Base-by-base conservation (phyloP, 2,329 filamentous ascomycete species). In the Aureobasidium mangrovei region DNA sequence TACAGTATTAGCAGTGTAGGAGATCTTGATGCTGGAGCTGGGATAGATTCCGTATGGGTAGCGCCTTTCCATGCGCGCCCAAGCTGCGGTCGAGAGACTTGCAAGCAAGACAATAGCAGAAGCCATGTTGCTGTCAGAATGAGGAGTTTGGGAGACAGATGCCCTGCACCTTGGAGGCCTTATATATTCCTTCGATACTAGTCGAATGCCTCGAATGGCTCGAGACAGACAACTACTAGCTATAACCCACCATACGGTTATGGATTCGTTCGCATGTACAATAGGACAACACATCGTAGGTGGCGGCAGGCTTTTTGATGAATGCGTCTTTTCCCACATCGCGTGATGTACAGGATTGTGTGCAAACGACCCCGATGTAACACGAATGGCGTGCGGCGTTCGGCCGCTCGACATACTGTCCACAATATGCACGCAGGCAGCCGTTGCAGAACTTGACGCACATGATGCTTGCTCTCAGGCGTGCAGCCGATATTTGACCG, bases 1-100 rank as follows among this genome's bases (percentile, higher is more conserved):
- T 4, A 51, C 47, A 6, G 38, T 18, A 18, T 18, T 18, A 18
- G 18, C 38, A 27, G 26, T 41, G 26, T 28, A 9, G n/a, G 31
- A 51, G 28, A 36, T 4, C 8, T 36, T 51, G 7, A 33, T 28
- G 38, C 47, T 51, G 9, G 38, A 24, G 7, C 47, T 32, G 8
- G 36, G 47, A n/a, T 51, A 51, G n/a, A 51, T 35, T 1, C 47
- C 47, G 24, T 51, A 51, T 7, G 38, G 38, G n/a, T 51, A 29
- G 38, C 38, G 47, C 7, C 38, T 51, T 6, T 38, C 38, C 3
- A 51, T 10, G 9, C 42, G 47, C 8, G 47, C 47, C 27, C 9
- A 18, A 9, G 38, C 29, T 27, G 38, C 47, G n/a, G 38, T 42
- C 28, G 36, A 32, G 9, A 51, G 6, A 9, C 24, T 4, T 28